A percentile compares a stretch with the other conserved stretches of the same genome.
Evolutionary conservation across 805 yeast genomes (phyloP).

Genomic region (Lachancea lanzarotensis): DNA sequence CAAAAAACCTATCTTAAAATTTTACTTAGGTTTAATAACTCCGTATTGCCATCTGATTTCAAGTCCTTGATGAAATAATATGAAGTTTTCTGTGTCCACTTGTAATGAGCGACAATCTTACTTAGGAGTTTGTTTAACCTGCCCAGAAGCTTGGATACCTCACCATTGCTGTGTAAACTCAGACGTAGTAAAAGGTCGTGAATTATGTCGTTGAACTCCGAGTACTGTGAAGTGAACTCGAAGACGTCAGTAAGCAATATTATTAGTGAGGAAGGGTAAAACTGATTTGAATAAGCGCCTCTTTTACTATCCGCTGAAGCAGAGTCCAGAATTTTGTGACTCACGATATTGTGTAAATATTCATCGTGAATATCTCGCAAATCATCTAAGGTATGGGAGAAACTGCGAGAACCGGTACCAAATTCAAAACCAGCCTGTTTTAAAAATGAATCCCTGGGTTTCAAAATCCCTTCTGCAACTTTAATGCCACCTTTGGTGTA

Average conservation of each 20-base stretch:
- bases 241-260: constrained; percentile 32
- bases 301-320: constrained; percentile 17
- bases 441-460: constrained; percentile 21
- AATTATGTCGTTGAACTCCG: constrained; percentile 34
- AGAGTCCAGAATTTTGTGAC: constrained; percentile 22
- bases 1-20: constrained; percentile 17
- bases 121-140: constrained; percentile 36
- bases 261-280: constrained; percentile 39
- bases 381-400: constrained; percentile 45
- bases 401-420: constrained; percentile 8
- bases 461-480: constrained; percentile 25
- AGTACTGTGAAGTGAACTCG: constrained; percentile 35
- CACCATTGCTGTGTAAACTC: constrained; percentile 22
- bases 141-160: constrained; percentile 20
- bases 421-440: neutral
- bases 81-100: constrained; percentile 39
- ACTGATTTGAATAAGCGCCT: constrained; percentile 35
- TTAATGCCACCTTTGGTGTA: constrained; percentile 23
- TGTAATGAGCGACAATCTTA: constrained; percentile 38
- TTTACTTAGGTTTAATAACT: constrained; percentile 43
- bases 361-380: constrained; percentile 34
- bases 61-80: constrained; percentile 45
- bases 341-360: constrained; percentile 26
- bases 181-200: constrained; percentile 32
- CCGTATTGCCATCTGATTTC: constrained; percentile 44